Evolutionary conservation across 176 grass and related monocot species (phyloP).

Genomic region (Hsuehochloa calcarea): DNA sequence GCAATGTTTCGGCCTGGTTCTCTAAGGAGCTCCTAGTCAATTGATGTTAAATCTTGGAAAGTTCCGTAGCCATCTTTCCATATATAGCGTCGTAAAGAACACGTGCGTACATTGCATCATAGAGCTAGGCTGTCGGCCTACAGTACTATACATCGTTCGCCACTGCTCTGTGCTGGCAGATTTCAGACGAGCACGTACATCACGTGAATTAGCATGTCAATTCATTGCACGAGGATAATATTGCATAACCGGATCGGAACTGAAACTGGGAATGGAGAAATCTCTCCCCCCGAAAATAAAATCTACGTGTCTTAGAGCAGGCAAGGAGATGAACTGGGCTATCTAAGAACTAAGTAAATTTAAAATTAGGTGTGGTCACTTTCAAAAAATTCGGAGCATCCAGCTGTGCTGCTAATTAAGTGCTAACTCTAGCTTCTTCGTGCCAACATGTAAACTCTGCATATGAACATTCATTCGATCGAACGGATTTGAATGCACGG

Average conservation of each 20-base stretch:
- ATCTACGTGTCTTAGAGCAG: not conserved
- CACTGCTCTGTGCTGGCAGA: not conserved
- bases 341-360: no score
- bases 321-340: not conserved
- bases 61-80: not conserved
- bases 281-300: not conserved
- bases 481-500: not conserved
- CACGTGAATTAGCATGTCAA: not conserved
- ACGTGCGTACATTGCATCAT: constrained; percentile 5
- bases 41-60: not conserved
- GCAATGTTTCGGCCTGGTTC: not conserved
- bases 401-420: not conserved
- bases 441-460: not conserved
- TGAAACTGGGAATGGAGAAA: not conserved
- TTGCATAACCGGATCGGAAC: not conserved
- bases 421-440: not conserved
- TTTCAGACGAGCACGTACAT: not conserved
- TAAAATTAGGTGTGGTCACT: no score
- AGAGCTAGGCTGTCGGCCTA: not conserved
- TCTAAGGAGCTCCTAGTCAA: not conserved
- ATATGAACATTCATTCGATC: not conserved
- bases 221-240: not conserved
- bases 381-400: no score
- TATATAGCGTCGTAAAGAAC: not conserved
- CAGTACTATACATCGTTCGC: not conserved